Base-by-base conservation (phyloP, 1,139 yeast species). In the Hanseniaspora gamundiae region DNA sequence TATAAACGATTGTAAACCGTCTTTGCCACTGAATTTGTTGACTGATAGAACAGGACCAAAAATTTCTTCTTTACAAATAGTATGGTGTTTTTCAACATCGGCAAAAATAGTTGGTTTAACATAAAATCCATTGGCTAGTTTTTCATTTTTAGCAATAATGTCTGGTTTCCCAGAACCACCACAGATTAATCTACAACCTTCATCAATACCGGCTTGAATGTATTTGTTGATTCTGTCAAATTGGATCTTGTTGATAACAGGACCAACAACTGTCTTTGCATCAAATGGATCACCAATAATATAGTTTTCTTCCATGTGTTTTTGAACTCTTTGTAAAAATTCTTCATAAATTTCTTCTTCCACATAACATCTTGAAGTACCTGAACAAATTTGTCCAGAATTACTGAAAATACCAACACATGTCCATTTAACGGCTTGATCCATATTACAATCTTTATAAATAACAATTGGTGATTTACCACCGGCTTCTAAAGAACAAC, bases 301-400 rank as follows among this genome's bases (percentile, higher is more conserved):
- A 65, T 78, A 79, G 22, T 61, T 70, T 26, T 62, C 58, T 24
- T 56, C 45, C 16, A 69, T 62, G 43, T 66, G 67, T 27, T 56
- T 56, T 42, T 59, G 60, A 51, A 72, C 70, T 17, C 58, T 52
- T 17, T 62, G 56, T 41, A 83, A 62, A 60, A 82, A 84, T 55
- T 75, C 67, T 47, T 85, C 93, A 59, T 82, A 81, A 36, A 85
- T 65, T 2, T 69, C 62, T 45, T 74, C 78, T 52, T 85, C 87
- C 28, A 85, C 82, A 52, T 81, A 82, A 36, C 86, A 72, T 51
- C 96, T 71, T 49, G 91, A 86, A 47, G 88, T 86, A 45, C 94
- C 86, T 38, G 93, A 85, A 68, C 96, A 87, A 43, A 86, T 80
- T 65, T 87, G 95, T 39, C 96, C 96, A 57, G 82, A 76, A 65